Base-by-base conservation (phyloP, 1,139 yeast genomes). In the Nematodospora anomalae region DNA sequence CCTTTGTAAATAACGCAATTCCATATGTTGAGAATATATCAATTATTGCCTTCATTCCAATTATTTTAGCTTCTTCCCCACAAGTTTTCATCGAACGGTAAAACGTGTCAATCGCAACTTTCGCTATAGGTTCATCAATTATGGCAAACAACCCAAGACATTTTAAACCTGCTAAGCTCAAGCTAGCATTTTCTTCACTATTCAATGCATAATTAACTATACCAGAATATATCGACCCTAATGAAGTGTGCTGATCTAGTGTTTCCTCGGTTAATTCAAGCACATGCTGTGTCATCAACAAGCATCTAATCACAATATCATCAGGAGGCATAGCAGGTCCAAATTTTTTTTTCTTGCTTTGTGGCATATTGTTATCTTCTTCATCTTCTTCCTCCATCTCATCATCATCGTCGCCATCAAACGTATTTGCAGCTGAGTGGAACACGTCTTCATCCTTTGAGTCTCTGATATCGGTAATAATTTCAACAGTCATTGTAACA, bases 11-110 rank as follows among this genome's bases (percentile, higher is more conserved):
- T 3, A 86, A 80, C 10, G 75, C 62, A 1, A 78, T 70, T 0
- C 96, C 96, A 58, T 84, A 89, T 0, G 81, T 75, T 0, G 95
- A 79, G 28, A 90, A 64, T 18, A 89, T 76, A 59, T 90, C 97
- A 36, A 87, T 77, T 16, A 92, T 76, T 10, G 83, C 79, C 47
- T 81, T 79, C 44, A 87, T 67, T 12, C 92, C 81, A 35, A 77
- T 69, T 4, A 74, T 67, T 49, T 83, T 78, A 34, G 84, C 62
- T 11, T 69, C 72, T 40, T 78, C 84, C 37, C 82, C 80, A 79
- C 57, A 76, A 30, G 78, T 78, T 50, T 84, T 82, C 53, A 81
- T 72, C 26, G 86, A 85, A 22, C 83, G 64, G 35, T 73, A 75
- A 40, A 79, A 55, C 38, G 82, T 80, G 24, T 78, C 75, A 15